Conservation (phyloP, 257 asterid genomes). For the Lycium ferocissimum region DNA sequence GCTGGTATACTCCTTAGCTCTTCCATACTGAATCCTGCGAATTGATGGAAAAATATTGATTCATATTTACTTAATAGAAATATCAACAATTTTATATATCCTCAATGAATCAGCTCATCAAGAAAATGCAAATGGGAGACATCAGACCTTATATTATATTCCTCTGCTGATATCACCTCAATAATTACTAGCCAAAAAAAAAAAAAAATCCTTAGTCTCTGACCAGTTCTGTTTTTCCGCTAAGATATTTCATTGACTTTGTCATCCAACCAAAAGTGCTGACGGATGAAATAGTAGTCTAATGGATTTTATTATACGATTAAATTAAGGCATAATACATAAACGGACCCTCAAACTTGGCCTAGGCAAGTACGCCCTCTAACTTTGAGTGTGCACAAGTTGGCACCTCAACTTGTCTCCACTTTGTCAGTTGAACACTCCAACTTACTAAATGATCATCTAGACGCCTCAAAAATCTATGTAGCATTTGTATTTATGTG, state of each 20-base stretch:
- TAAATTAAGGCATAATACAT: not conserved
- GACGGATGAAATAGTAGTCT: conserved; percentile 10
- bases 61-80: not conserved
- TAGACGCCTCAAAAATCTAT: too few species aligned
- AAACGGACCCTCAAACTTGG: too few species aligned
- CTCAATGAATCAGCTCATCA: conserved; percentile 8
- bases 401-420: too few species aligned
- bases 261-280: not conserved
- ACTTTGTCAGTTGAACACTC: too few species aligned
- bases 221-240: not conserved
- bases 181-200: not conserved
- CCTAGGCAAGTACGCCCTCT: too few species aligned
- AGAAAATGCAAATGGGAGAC: not conserved
- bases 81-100: not conserved
- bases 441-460: too few species aligned
- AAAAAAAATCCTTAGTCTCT: not conserved
- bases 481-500: too few species aligned
- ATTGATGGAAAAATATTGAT: not conserved
- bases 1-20: conserved; percentile 93
- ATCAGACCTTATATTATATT: not conserved
- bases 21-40: conserved; percentile 82
- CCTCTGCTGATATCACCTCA: conserved; percentile 21
- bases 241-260: conserved; percentile 13
- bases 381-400: too few species aligned
- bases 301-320: not conserved